Percentiles rank a stretch among this genome's conserved stretches.
Conservation (phyloP, 768 basidiomycete species). For the Naganishia vishniacii region DNA sequence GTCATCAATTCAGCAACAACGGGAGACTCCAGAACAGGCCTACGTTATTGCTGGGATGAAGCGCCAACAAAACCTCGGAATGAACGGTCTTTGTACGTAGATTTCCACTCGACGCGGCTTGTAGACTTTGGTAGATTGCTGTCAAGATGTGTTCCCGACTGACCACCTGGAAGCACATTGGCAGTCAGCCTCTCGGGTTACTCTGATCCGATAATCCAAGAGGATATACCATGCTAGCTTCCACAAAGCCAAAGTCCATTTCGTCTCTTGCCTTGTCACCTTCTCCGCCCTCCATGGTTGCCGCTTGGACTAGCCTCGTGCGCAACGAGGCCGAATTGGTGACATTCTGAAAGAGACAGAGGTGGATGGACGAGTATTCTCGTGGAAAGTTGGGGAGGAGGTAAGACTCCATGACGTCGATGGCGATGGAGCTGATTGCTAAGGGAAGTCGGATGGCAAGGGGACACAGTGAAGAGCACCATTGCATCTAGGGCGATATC, state of each 20-base stretch:
- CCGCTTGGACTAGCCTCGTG: constrained; percentile 65
- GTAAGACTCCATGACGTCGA: constrained; percentile 47
- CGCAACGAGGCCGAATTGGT: constrained; percentile 61
- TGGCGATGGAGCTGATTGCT: not conserved
- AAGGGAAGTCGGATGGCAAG: not conserved
- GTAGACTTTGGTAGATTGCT: constrained; percentile 73
- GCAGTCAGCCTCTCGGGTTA: too few relatives aligned
- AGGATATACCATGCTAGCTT: constrained; percentile 69
- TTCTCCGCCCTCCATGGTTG: constrained; percentile 55
- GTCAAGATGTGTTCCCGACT: constrained; percentile 75
- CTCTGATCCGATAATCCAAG: constrained; percentile 9
- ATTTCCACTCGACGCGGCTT: constrained; percentile 58
- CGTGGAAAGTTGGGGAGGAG: constrained; percentile 39
- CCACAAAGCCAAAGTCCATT: constrained; percentile 87
- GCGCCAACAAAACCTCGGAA: constrained; percentile 79
- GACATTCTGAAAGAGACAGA: constrained; percentile 63
- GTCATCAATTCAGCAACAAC: constrained; percentile 2
- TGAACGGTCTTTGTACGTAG: constrained; percentile 81
- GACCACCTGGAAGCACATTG: constrained; percentile 63
- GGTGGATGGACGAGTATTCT: constrained; percentile 28
- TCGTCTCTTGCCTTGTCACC: constrained; percentile 67
- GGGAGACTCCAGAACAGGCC: constrained; percentile 12
- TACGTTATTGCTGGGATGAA: constrained; percentile 84
- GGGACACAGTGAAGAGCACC: too few relatives aligned
- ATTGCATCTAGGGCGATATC: not conserved